Evolutionary conservation across 73 alveolate genomes (phyloP).

Genomic region (Tetrahymena elliotti): DNA sequence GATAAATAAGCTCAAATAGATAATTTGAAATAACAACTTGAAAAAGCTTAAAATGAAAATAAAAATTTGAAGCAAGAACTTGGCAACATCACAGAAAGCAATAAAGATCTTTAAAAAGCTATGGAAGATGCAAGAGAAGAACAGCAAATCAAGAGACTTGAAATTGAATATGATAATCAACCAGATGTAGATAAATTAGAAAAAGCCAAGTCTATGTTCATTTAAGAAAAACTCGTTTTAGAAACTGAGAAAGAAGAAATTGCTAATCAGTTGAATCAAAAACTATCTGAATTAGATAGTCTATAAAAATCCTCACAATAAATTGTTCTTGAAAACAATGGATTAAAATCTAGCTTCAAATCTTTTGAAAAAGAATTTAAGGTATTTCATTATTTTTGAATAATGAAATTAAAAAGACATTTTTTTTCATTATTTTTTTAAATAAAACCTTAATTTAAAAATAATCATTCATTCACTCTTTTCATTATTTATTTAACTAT

Average conservation of each 20-base stretch:
- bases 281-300: background rate
- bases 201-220: background rate
- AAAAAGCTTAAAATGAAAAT: background rate
- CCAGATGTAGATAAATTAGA: background rate
- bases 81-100: background rate
- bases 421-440: too few species aligned
- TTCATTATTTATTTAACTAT: background rate
- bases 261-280: background rate
- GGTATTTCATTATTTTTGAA: background rate
- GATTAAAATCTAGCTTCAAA: background rate
- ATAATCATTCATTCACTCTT: too few species aligned
- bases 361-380: background rate
- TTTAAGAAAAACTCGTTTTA: background rate
- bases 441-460: too few species aligned
- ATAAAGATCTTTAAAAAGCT: background rate
- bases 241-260: background rate
- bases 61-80: background rate
- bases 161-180: background rate
- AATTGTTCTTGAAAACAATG: background rate
- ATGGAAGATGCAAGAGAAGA: background rate
- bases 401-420: too few species aligned
- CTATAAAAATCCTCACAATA: background rate
- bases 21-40: background rate
- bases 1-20: background rate
- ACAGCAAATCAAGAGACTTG: background rate